Evolutionary conservation across 2,329 filamentous ascomycete genomes (phyloP), one percentile per base, ranked within the genome.

Genomic region (Nothomitra cinnamomea): DNA sequence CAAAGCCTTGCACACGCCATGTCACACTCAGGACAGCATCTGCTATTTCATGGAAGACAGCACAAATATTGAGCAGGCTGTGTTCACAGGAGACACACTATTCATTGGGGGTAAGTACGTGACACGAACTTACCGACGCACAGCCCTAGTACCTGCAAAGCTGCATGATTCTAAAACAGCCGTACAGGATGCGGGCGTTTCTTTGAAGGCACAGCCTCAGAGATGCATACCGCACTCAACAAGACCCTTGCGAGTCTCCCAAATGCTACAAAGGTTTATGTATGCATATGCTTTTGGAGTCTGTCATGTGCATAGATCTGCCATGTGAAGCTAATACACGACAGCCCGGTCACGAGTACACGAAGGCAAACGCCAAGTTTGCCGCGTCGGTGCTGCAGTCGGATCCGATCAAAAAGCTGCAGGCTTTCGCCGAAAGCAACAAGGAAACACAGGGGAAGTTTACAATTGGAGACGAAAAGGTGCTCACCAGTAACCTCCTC

Each of bases 1-100:
- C 55, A 90, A 79, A 64, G 85, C 86, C 22, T 72, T 96, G n/a
- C 85, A 96, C 69, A 98, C 92, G 12, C 92, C 92, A 1, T 98
- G 92, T 67, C 92, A 98, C 66, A 98, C 92, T 1, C 89, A 95
- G 70, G 92, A 98, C 70, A 95, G 89, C 67, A 95, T 98, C 65
- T 98, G 92, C 74, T 98, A 82, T 72, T 87, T 82, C 60, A 81
- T 92, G 72, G 79, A 95, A 68, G 90, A 98, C 63, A 82, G 80
- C 19, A 72, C 79, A 49, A 74, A 85, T 50, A 13, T 2, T 7
- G 45, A 49, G 21, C 82, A 78, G 61, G 89, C 77, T 6, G 87
- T 98, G 2, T 98, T 98, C 64, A 96, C 92, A 0, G 92, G 92
- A 8, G 92, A 98, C 65, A 98, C 92, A 0, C 72, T 98, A 38